Percentiles rank a stretch among this genome's conserved stretches.
Evolutionary conservation across 768 basidiomycete genomes (phyloP).

Genomic region (Macrocybe gigantea): DNA sequence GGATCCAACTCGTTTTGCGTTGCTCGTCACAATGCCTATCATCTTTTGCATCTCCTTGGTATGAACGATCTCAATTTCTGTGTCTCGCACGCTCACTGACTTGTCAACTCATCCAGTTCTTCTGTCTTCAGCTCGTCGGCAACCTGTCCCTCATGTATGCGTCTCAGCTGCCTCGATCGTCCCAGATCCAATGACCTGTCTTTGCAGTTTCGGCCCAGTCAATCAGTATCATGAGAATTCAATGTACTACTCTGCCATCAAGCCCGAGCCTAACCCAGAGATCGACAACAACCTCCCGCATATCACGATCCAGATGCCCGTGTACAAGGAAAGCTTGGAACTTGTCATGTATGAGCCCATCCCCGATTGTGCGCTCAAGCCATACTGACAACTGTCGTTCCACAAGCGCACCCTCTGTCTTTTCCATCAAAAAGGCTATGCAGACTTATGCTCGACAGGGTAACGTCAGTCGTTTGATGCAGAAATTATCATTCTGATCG

Average conservation of each 20-base stretch:
- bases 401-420: slow-evolving; percentile 61
- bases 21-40: slow-evolving; percentile 60
- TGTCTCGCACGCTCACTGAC: not conserved
- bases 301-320: slow-evolving; percentile 78
- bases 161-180: slow-evolving; percentile 7
- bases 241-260: slow-evolving; percentile 70
- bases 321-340: slow-evolving; percentile 79
- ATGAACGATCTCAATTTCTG: slow-evolving; percentile 15
- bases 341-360: slow-evolving; percentile 58
- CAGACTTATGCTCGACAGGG: slow-evolving; percentile 85
- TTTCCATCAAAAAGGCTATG: slow-evolving; percentile 79
- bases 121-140: slow-evolving; percentile 64
- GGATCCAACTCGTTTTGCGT: slow-evolving; percentile 53
- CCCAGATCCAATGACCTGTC: slow-evolving; percentile 16
- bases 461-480: not conserved
- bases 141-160: slow-evolving; percentile 52
- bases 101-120: slow-evolving; percentile 45
- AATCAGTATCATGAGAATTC: slow-evolving; percentile 83
- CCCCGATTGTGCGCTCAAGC: not conserved
- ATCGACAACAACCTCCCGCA: slow-evolving; percentile 69
- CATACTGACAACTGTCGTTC: slow-evolving; percentile 4
- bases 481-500: too few relatives aligned
- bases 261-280: slow-evolving; percentile 59
- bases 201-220: slow-evolving; percentile 61
- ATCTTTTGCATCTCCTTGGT: slow-evolving; percentile 76